These are phyloP conservation scores for Cerioporus squamosus DNA, from an alignment of 1,284 basidiomycete genomes.

Conservation along the genomic window DNA sequence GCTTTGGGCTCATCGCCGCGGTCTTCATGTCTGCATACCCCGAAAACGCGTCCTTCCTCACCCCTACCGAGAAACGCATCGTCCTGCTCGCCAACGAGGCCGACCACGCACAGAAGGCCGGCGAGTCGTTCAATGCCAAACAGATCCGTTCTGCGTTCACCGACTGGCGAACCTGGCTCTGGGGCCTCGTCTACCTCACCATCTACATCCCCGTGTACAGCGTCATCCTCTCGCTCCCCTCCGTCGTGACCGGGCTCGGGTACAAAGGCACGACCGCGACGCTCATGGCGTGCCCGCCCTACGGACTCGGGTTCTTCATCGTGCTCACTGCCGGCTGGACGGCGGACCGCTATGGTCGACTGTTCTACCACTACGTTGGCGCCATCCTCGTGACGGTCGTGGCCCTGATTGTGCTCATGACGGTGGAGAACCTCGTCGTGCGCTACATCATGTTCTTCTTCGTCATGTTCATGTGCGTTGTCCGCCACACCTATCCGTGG, in stretches of 20 bases:
- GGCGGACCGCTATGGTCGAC: slow-evolving; percentile 41
- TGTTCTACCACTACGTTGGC: slow-evolving; percentile 64
- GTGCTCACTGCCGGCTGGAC: slow-evolving; percentile 31
- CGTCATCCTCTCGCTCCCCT: slow-evolving; percentile 34
- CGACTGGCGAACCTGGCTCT: slow-evolving; percentile 54
- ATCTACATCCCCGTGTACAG: slow-evolving; percentile 39
- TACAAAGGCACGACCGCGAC: slow-evolving; percentile 36
- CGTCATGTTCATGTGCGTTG: slow-evolving; percentile 38
- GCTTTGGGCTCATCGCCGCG: slow-evolving; percentile 43
- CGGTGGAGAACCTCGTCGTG: slow-evolving; percentile 38
- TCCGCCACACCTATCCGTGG: neutral
- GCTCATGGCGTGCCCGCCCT: slow-evolving; percentile 37
- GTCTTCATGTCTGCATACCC: slow-evolving; percentile 48
- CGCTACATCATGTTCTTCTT: slow-evolving; percentile 40
- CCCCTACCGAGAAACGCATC: slow-evolving; percentile 35
- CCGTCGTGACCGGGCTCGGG: slow-evolving; percentile 41
- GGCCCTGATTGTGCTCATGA: slow-evolving; percentile 67
- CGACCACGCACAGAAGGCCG: slow-evolving; percentile 33
- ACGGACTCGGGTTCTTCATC: slow-evolving; percentile 33
- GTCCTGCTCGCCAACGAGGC: slow-evolving; percentile 41
- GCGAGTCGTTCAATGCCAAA: slow-evolving; percentile 32
- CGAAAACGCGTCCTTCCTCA: slow-evolving; percentile 39
- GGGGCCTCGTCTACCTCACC: slow-evolving; percentile 64
- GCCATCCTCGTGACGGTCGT: slow-evolving; percentile 56
- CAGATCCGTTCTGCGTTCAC: slow-evolving; percentile 38